These are phyloP conservation scores for Thymus mandschuricus DNA, from an alignment of 257 asterid species.

Conservation along the genomic window DNA sequence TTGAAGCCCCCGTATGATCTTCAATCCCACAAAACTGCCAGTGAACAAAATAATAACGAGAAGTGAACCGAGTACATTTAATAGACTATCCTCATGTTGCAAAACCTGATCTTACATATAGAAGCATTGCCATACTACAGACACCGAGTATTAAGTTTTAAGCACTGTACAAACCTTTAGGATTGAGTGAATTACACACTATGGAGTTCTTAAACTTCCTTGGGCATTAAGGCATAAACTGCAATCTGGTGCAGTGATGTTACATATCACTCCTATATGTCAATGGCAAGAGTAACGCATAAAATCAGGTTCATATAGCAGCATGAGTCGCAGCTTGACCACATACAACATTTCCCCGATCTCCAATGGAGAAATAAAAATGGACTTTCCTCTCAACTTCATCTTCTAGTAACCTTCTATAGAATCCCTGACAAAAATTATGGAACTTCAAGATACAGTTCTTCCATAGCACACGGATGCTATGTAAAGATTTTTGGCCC, in stretches of 20 bases:
- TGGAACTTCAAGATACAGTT: slow-evolving; percentile 61
- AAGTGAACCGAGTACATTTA: not conserved
- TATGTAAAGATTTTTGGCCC: slow-evolving; percentile 80
- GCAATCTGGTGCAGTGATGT: slow-evolving; percentile 23
- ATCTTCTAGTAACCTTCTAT: slow-evolving; percentile 5
- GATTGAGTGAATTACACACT: slow-evolving; percentile 22
- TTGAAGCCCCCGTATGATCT: not conserved
- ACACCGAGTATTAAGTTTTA: not conserved
- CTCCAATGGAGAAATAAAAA: slow-evolving; percentile 4
- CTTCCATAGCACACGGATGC: slow-evolving; percentile 83
- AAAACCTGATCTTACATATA: slow-evolving; percentile 26
- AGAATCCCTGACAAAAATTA: slow-evolving; percentile 26
- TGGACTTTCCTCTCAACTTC: not conserved
- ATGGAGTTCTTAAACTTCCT: slow-evolving; percentile 22
- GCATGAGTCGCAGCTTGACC: slow-evolving; percentile 6
- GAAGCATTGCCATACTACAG: slow-evolving; percentile 27
- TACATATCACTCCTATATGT: slow-evolving; percentile 15
- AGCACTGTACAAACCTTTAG: slow-evolving; percentile 38
- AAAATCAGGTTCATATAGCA: not conserved
- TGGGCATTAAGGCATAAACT: slow-evolving; percentile 29
- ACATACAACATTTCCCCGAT: slow-evolving; percentile 5
- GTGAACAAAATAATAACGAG: not conserved
- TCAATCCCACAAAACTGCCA: not conserved
- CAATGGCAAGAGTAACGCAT: slow-evolving; percentile 17
- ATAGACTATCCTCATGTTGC: slow-evolving; percentile 7